Evolutionary conservation across 345 rosid genomes (phyloP), one percentile per base, ranked within the genome.

Genomic region (Acer yangbiense): DNA sequence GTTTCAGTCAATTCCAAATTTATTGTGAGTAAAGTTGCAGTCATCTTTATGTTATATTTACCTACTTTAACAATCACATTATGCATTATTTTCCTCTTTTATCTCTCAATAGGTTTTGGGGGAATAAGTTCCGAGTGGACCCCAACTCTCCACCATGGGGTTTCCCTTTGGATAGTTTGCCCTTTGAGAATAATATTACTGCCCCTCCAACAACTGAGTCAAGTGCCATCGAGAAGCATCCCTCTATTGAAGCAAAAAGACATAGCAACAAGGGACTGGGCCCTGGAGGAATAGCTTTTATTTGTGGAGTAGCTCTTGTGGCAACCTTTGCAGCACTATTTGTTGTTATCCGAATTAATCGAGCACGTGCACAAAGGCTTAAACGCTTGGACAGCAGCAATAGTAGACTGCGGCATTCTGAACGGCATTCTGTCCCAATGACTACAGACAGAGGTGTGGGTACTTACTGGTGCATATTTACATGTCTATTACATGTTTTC

Each of bases 1-100:
- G 66, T 95, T 95, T 88, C 92, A 91, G 83, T 85, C 86, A 23
- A 93, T 95, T 84, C 91, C 93, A 76, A 88, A 89, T 83, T 82
- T 95, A 78, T 89, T 94, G 98, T 89, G 76, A 84, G 90, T 79
- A 58, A 60, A 61, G 44, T 83, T 63, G 67, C 41, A 69, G 62
- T 46, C 73, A 41, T 9, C 75, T 13, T 68, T 66, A 60, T 68
- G 52, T 20, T 58, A 27, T 76, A 21, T 70, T 57, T 57, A 41
- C 35, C 67, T 46, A 58, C 46, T 39, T 21, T 69, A 67, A 29
- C 23, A 17, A 21, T 8, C 73, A 60, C 62, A 74, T 68, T 8
- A 63, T 50, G 44, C 35, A 48, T 57, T 58, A 48, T 46, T 71
- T 77, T 76, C 20, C 50, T 48, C 58, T 71, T 79, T 54, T 78